Percentiles rank a stretch among this genome's conserved stretches.
These are phyloP conservation scores for Venturia asperata DNA, from an alignment of 2,329 filamentous ascomycete genomes.

Conservation along the genomic window DNA sequence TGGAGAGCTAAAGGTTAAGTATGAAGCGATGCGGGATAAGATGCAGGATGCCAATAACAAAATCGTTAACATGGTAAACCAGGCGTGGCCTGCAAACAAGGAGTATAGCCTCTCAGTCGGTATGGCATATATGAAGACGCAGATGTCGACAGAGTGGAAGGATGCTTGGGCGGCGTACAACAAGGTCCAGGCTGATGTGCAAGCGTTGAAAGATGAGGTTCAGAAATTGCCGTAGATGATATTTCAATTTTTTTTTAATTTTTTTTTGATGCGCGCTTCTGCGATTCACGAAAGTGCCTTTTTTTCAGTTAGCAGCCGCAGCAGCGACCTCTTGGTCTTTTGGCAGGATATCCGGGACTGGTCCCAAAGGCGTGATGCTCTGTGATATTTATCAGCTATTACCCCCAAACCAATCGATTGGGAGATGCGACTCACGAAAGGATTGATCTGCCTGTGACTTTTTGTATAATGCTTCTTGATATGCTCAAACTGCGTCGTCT, in stretches of 20 bases:
- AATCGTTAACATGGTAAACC: constrained; percentile 2
- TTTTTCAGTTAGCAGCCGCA: constrained; percentile 27
- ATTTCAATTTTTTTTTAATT: too few species aligned
- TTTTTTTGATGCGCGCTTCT: background rate
- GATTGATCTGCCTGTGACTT: constrained; percentile 60
- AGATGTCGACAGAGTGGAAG: constrained; percentile 10
- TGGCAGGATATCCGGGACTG: constrained; percentile 71
- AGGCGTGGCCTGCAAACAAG: constrained; percentile 8
- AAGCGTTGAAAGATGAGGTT: background rate
- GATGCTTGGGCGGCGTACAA: background rate
- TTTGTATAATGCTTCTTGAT: constrained; percentile 77
- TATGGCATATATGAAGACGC: constrained; percentile 9
- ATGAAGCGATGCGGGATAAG: background rate
- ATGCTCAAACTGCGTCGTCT: constrained; percentile 87
- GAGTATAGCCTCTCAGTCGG: background rate
- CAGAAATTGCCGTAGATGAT: background rate
- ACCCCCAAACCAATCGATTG: background rate
- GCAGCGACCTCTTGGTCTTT: constrained; percentile 70
- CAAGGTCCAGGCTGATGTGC: background rate
- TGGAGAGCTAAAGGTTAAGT: background rate
- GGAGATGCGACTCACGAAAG: constrained; percentile 32
- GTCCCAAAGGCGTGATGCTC: constrained; percentile 77
- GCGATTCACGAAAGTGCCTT: background rate
- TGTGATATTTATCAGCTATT: constrained; percentile 12
- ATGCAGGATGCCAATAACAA: background rate